phyloP scores from a whole-genome alignment of 2,329 filamentous ascomycete species.

The Exutisphaerella laricina region DNA sequence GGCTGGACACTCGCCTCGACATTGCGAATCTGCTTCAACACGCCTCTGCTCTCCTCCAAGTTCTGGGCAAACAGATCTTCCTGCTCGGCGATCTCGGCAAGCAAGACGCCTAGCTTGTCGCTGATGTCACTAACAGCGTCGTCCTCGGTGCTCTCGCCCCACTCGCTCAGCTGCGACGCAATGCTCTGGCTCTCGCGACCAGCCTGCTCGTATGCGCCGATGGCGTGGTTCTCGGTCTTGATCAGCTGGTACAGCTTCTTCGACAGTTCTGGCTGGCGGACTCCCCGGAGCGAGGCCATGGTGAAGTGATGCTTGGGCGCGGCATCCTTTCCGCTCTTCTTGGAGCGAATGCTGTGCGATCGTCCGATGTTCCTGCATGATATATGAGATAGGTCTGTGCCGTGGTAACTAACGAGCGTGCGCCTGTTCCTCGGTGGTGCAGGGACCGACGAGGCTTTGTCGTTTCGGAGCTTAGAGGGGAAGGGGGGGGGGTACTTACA shows the following conservation, averaged over 20 bases:
- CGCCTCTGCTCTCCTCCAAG: slow-evolving; percentile 73
- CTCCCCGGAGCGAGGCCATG: slow-evolving; percentile 78
- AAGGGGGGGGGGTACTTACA: slow-evolving; percentile 14
- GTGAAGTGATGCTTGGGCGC: slow-evolving; percentile 66
- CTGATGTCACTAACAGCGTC: slow-evolving; percentile 83
- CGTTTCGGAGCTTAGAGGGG: no score
- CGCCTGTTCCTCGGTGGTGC: no score
- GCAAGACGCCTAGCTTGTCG: slow-evolving; percentile 89
- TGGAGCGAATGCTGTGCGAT: slow-evolving; percentile 66
- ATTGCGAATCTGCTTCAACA: slow-evolving; percentile 89
- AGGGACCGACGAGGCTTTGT: no score
- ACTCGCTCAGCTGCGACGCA: slow-evolving; percentile 87
- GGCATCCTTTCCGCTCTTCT: slow-evolving; percentile 41
- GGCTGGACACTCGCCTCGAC: slow-evolving; percentile 95
- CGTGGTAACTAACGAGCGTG: no score
- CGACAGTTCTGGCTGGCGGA: slow-evolving; percentile 77
- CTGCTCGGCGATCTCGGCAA: slow-evolving; percentile 89
- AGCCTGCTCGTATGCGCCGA: slow-evolving; percentile 76
- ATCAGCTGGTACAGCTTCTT: slow-evolving; percentile 86
- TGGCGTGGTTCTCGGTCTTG: slow-evolving; percentile 88
- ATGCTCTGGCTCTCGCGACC: slow-evolving; percentile 78
- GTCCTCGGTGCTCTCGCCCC: slow-evolving; percentile 88
- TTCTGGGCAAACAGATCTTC: slow-evolving; percentile 83
- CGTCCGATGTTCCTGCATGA: slow-evolving; percentile 42
- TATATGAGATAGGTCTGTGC: neutral